A percentile compares a stretch with the other conserved stretches of the same genome.
These are phyloP conservation scores for Cryphonectria japonica DNA, from an alignment of 2,329 filamentous ascomycete species.

Conservation along the genomic window DNA sequence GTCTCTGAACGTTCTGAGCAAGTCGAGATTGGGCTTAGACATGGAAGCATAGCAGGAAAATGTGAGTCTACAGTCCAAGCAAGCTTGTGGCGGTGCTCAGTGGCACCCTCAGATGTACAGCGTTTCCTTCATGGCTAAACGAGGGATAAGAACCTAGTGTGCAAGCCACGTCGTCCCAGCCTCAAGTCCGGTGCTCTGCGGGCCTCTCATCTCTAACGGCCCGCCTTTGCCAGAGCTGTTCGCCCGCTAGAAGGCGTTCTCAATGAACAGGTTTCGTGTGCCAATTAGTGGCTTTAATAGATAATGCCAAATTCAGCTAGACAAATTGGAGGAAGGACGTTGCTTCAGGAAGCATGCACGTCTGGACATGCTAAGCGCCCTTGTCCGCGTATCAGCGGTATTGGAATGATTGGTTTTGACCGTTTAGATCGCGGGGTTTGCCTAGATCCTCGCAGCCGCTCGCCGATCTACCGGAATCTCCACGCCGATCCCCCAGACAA, in stretches of 20 bases:
- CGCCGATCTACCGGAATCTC: neutral
- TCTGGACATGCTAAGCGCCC: neutral
- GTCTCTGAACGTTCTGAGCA: neutral
- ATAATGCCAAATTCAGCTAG: neutral
- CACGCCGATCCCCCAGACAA: constrained; percentile 3
- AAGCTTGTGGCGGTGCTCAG: too few relatives aligned
- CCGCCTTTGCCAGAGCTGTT: neutral
- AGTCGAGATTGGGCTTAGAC: neutral
- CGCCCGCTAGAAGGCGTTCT: neutral
- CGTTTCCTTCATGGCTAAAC: too few relatives aligned
- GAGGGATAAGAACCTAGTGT: neutral
- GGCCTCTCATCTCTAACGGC: neutral
- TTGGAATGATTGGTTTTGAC: neutral
- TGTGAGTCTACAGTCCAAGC: neutral
- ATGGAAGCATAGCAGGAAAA: neutral
- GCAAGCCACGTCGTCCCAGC: neutral
- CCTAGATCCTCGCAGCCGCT: neutral
- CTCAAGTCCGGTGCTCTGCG: neutral
- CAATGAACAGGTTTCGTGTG: neutral
- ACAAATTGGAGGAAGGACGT: neutral
- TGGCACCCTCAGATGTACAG: too few relatives aligned
- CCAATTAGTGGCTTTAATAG: neutral
- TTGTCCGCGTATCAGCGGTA: neutral
- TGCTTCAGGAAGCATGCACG: neutral
- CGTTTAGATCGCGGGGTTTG: neutral